These are phyloP conservation scores for Plantago rigida DNA, from an alignment of 305 asterid species.

Conservation along the genomic window DNA sequence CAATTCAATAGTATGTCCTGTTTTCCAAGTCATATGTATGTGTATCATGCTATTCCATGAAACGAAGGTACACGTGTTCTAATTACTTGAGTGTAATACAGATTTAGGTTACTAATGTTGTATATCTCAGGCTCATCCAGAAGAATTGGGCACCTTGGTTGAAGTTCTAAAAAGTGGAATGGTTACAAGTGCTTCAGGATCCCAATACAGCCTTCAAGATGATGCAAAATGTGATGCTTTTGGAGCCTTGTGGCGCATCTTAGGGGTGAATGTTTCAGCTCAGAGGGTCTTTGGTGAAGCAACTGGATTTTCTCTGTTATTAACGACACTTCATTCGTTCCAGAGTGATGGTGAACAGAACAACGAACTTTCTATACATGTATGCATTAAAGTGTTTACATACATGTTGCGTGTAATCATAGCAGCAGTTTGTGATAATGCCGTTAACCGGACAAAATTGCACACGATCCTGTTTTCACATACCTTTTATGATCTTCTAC, in stretches of 20 bases:
- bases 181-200: constrained; percentile 79
- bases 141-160: constrained; percentile 78
- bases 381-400: constrained; percentile 55
- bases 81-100: constrained; percentile 10
- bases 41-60: constrained; percentile 20
- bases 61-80: constrained; percentile 18
- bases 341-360: constrained; percentile 54
- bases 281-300: constrained; percentile 99
- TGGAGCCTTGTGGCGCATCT: constrained; percentile 86
- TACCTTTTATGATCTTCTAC: constrained; percentile 77
- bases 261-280: constrained; percentile 70
- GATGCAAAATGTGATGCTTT: constrained; percentile 88
- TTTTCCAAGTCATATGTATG: constrained; percentile 12
- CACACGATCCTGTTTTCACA: constrained; percentile 62
- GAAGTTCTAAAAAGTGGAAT: constrained; percentile 92
- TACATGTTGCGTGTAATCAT: constrained; percentile 81
- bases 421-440: constrained; percentile 70
- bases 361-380: constrained; percentile 35
- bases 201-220: constrained; percentile 64
- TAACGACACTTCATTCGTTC: constrained; percentile 81
- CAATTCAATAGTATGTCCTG: background rate
- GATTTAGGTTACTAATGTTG: constrained; percentile 21
- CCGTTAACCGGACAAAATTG: constrained; percentile 73
- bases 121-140: constrained; percentile 70
- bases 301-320: constrained; percentile 88